phyloP scores from a whole-genome alignment of 768 basidiomycete species.

The Termitomyces sp. region DNA sequence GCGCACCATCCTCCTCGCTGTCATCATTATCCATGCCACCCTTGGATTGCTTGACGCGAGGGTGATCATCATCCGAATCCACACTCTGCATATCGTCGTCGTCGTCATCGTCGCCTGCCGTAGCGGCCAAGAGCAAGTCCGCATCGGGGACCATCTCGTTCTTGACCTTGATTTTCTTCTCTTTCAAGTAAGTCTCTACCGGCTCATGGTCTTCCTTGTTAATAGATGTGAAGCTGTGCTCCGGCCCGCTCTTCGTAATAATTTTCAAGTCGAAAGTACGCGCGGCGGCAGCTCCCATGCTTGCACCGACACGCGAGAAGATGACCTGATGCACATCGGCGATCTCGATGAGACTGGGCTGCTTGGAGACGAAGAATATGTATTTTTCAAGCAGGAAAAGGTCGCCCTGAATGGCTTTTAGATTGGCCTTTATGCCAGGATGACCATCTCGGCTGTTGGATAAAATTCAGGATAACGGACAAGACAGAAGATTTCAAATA shows the following conservation, averaged over 20 bases:
- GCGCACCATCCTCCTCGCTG: conserved; percentile 68
- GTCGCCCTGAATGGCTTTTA: conserved; percentile 96
- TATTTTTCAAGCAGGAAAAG: conserved; percentile 98
- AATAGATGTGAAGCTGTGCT: conserved; percentile 89
- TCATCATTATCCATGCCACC: conserved; percentile 71
- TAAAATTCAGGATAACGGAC: not conserved
- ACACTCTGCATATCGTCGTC: conserved; percentile 84
- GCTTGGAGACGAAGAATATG: conserved; percentile 96
- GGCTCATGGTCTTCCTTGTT: conserved; percentile 94
- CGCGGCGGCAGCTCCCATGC: conserved; percentile 77
- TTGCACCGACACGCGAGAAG: conserved; percentile 91
- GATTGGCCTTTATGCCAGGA: conserved; percentile 95
- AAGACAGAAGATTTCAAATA: not conserved
- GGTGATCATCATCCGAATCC: conserved; percentile 67
- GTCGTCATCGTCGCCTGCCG: conserved; percentile 67
- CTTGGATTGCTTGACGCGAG: conserved; percentile 45
- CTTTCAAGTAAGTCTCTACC: conserved; percentile 80
- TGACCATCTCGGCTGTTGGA: conserved; percentile 75
- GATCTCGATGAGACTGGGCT: conserved; percentile 87
- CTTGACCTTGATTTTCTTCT: conserved; percentile 92
- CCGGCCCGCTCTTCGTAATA: conserved; percentile 78
- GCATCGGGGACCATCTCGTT: conserved; percentile 93
- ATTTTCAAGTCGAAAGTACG: conserved; percentile 95
- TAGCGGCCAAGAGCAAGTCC: conserved; percentile 68
- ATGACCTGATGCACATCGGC: conserved; percentile 86